Base-by-base conservation (phyloP, 441 rosid genomes). In the Gossypium gossypioides region DNA sequence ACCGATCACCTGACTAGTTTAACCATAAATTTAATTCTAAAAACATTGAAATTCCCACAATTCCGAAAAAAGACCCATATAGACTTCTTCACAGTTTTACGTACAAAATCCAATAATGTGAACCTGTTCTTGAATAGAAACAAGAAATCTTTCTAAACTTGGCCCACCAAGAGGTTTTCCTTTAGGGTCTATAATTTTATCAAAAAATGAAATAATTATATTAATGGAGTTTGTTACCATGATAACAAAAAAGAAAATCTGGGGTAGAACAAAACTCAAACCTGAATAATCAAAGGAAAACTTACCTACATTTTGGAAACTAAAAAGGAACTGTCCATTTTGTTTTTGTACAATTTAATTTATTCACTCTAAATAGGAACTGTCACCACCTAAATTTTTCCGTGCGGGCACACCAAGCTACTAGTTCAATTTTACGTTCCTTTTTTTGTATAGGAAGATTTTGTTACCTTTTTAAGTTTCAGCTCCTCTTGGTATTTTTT, bases 401-500 rank as follows among this genome's bases (percentile, higher is more conserved):
- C 13, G 27, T 24, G 48, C 19, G 51, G 55, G 56, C 69, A 59
- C 64, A 32, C 40, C 52, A 75, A 34, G 46, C 34, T 52, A 62
- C 72, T 52, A 71, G 72, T 68, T 74, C 63, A 71, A 76, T 13
- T 4, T 13, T 29, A 29, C 6, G n/a, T 48, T 12, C 16, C 0
- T 40, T 1, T 19, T 37, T 24, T 55, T 57, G 74, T 77, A 51
- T 22, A 51, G 37, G 80, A 77, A 59, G 68, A 32, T 42, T 50
- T 67, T 50, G 67, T 66, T 70, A 54, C 51, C 27, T 10, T 76
- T 24, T 76, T 24, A 54, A 6, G 58, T 40, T 13, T 77, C 62
- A 84, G 66, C 74, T 70, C 74, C 81, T 92, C 80, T 74, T 89
- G 24, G 88, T 68, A 68, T 84, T 86, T 80, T 87, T 86, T 22